phyloP scores from a whole-genome alignment of 1,284 basidiomycete genomes.

The Abortiporus biennis region DNA sequence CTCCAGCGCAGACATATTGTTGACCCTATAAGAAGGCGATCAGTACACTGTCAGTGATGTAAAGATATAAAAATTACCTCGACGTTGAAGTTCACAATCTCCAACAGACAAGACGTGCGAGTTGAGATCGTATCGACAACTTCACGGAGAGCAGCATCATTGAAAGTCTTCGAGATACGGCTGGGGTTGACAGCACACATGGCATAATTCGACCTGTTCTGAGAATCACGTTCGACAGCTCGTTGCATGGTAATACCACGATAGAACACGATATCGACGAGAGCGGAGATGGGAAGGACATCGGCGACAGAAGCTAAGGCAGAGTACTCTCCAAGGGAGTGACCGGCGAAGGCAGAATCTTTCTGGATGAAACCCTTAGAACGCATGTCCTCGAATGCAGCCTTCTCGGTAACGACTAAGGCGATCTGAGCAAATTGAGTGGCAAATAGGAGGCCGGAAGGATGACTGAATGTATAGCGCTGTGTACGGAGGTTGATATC shows the following conservation, averaged over 20 bases:
- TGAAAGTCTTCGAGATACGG: constrained; percentile 91
- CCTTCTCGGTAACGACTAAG: constrained; percentile 95
- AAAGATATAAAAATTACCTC: constrained; percentile 49
- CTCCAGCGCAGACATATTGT: constrained; percentile 98
- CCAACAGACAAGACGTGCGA: constrained; percentile 75
- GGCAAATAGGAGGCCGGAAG: constrained; percentile 91
- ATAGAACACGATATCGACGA: constrained; percentile 98
- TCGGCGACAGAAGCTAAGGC: constrained; percentile 96
- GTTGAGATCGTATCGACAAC: constrained; percentile 88
- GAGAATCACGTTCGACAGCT: constrained; percentile 89
- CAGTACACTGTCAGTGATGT: constrained; percentile 3
- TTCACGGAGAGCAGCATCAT: constrained; percentile 87
- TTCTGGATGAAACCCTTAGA: constrained; percentile 91
- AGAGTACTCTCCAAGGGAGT: constrained; percentile 98
- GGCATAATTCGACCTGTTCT: constrained; percentile 93
- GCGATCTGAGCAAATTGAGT: constrained; percentile 99
- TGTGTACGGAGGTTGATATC: constrained; percentile 91
- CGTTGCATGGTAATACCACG: constrained; percentile 99
- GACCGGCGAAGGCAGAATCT: constrained; percentile 92
- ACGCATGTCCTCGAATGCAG: constrained; percentile 97
- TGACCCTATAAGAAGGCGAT: constrained; percentile 55
- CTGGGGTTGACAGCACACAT: constrained; percentile 99
- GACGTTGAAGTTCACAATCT: constrained; percentile 98
- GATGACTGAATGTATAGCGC: constrained; percentile 96
- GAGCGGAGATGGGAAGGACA: constrained; percentile 91